Evolutionary conservation across 2,329 filamentous ascomycete genomes (phyloP), one percentile per base, ranked within the genome.

Genomic region (Colletotrichum sp.): DNA sequence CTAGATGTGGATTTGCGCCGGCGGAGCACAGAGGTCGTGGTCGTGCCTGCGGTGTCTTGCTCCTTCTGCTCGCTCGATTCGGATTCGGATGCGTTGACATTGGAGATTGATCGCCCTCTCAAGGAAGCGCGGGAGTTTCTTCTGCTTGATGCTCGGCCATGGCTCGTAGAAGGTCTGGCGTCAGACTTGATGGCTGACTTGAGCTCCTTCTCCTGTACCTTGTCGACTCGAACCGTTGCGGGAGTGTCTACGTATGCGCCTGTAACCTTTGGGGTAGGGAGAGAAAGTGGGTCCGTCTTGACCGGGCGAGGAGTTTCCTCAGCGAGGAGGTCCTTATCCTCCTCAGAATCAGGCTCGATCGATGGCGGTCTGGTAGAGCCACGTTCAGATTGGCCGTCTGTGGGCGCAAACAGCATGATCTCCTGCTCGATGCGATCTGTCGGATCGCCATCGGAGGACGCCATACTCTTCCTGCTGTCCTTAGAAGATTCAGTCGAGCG

Each of bases 211-310:
- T 73, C 75, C 16, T 80, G 78, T n/a, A 67, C 64, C 55, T 82
- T 85, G 61, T 86, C 85, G 10, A 84, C 81, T 78, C 85, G 87
- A 57, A 85, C 80, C 6, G 88, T 89, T 9, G 85, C 86, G 2
- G 90, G 90, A 4, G 90, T 92, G 71, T 92, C 90, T 12, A 92
- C 86, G 75, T 88, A 92, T 4, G 90, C 90, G 1, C 90, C 90
- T 1, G 85, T 88, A 5, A 92, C 85, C 67, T 83, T 87, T 3
- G 90, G 90, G 5, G 90, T 92, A 8, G 89, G 88, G 82, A 88
- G 87, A 34, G 84, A 85, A 38, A 88, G 74, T 13, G 87, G 87
- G 74, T 91, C 88, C 10, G 78, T 70, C 78, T 85, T 90, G 16
- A 74, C 72, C 4, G 88, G 82, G 60, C 85, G 85, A 7, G 90